These are phyloP conservation scores for Tirmania nivea DNA, from an alignment of 495 filamentous ascomycete species.

Conservation along the genomic window DNA sequence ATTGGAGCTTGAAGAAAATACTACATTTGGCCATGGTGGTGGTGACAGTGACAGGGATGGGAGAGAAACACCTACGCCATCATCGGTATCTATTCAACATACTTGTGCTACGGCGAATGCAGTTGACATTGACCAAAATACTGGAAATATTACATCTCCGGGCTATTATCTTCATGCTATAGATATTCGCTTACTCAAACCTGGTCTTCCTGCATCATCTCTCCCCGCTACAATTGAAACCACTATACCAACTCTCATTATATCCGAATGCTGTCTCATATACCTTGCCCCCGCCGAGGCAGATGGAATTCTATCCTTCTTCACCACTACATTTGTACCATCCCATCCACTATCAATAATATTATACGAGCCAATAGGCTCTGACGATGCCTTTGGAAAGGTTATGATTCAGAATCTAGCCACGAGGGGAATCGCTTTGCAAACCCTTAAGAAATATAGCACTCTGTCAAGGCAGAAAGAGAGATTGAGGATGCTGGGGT, in stretches of 20 bases:
- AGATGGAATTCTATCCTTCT: conserved; percentile 40
- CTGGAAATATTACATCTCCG: conserved; percentile 15
- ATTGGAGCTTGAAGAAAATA: no score
- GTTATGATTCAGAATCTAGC: conserved; percentile 86
- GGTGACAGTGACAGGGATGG: no score
- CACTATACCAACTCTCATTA: conserved; percentile 49
- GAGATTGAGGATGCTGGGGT: conserved; percentile 40
- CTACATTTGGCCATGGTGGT: no score
- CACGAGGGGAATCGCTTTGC: conserved; percentile 59
- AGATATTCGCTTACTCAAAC: conserved; percentile 46
- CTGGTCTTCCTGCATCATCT: conserved; percentile 4
- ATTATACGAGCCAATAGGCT: conserved; percentile 75
- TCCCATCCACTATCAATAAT: conserved; percentile 35
- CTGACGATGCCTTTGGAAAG: conserved; percentile 62
- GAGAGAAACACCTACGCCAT: no score
- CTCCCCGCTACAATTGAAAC: conserved; percentile 26
- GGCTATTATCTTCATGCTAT: conserved; percentile 57
- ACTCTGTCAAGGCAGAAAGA: conserved; percentile 40
- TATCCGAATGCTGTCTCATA: conserved; percentile 87
- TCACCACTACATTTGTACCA: conserved; percentile 32
- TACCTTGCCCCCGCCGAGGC: conserved; percentile 51
- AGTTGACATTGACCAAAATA: conserved; percentile 4
- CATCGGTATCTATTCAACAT: no score
- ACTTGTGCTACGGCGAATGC: no score
- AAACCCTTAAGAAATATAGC: conserved; percentile 53